These are phyloP conservation scores for Mrakiaceae sp. DNA, from an alignment of 1,284 basidiomycete species.

Conservation along the genomic window DNA sequence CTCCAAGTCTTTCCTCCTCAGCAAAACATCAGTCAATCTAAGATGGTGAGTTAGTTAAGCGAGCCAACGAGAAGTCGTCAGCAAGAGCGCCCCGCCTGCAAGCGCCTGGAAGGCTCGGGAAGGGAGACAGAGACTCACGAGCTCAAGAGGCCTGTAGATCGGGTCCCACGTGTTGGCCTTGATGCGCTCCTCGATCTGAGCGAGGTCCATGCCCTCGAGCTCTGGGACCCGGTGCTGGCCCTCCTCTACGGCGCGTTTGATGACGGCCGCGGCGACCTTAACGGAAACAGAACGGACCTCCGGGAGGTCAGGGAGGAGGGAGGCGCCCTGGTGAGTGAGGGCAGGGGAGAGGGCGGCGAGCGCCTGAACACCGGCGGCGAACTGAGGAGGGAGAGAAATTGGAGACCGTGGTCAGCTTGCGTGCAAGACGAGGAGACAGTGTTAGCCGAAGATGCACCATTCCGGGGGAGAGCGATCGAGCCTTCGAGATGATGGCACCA, in stretches of 20 bases:
- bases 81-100: too few relatives aligned
- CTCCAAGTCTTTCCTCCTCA: not conserved
- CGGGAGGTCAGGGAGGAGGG: slow-evolving; percentile 46
- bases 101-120: not conserved
- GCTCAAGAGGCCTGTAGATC: slow-evolving; percentile 2
- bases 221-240: slow-evolving; percentile 39
- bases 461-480: slow-evolving; percentile 52
- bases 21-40: not conserved
- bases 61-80: too few relatives aligned
- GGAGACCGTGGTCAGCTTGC: not conserved
- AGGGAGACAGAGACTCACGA: not conserved
- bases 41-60: too few relatives aligned
- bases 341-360: slow-evolving; percentile 68
- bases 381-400: slow-evolving; percentile 21
- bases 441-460: slow-evolving; percentile 36
- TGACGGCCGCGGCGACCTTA: slow-evolving; percentile 55
- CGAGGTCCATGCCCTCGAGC: slow-evolving; percentile 14
- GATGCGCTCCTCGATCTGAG: slow-evolving; percentile 13
- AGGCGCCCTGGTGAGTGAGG: slow-evolving; percentile 49
- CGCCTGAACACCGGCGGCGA: slow-evolving; percentile 54
- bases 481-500: slow-evolving; percentile 52
- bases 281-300: slow-evolving; percentile 50
- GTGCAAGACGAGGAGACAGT: not conserved
- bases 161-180: not conserved
- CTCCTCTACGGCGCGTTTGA: slow-evolving; percentile 63